phyloP scores from a whole-genome alignment of 768 basidiomycete species.

The Suillus cothurnatus region DNA sequence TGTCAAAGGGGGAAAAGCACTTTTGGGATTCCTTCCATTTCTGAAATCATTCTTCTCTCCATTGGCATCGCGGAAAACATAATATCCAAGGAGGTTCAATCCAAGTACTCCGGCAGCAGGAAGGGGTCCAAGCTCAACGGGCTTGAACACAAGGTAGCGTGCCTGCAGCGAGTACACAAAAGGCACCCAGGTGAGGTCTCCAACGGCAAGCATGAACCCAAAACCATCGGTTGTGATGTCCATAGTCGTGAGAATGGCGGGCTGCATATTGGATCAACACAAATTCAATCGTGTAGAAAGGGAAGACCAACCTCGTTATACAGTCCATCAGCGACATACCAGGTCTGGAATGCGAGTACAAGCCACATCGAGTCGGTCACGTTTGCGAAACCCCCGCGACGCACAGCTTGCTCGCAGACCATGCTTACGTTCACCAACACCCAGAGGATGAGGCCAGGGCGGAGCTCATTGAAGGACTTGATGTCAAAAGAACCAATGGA shows the following conservation, averaged over 20 bases:
- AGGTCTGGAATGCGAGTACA: conserved; percentile 80
- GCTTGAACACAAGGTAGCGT: conserved; percentile 91
- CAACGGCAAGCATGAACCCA: conserved; percentile 96
- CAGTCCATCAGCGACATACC: conserved; percentile 84
- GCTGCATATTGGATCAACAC: conserved; percentile 41
- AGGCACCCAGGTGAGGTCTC: conserved; percentile 92
- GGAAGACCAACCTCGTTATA: conserved; percentile 78
- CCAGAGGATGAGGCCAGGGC: conserved; percentile 84
- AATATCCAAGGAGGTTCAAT: conserved; percentile 76
- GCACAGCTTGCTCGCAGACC: conserved; percentile 87
- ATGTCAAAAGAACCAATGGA: conserved; percentile 75
- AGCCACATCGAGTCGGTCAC: conserved; percentile 93
- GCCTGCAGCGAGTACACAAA: conserved; percentile 94
- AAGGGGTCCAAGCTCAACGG: conserved; percentile 70
- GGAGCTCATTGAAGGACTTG: conserved; percentile 55
- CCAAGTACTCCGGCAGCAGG: conserved; percentile 56
- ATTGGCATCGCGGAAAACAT: conserved; percentile 88
- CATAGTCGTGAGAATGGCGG: conserved; percentile 92
- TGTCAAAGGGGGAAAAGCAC: conserved; percentile 38
- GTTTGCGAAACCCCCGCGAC: conserved; percentile 60
- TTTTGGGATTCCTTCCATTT: conserved; percentile 92
- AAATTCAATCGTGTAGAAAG: background rate
- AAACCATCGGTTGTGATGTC: conserved; percentile 98
- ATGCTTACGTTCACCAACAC: conserved; percentile 86
- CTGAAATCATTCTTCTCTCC: conserved; percentile 96